These are phyloP conservation scores for Phytopythium oedochilum DNA, from an alignment of 352 stramenopile species.

Conservation along the genomic window DNA sequence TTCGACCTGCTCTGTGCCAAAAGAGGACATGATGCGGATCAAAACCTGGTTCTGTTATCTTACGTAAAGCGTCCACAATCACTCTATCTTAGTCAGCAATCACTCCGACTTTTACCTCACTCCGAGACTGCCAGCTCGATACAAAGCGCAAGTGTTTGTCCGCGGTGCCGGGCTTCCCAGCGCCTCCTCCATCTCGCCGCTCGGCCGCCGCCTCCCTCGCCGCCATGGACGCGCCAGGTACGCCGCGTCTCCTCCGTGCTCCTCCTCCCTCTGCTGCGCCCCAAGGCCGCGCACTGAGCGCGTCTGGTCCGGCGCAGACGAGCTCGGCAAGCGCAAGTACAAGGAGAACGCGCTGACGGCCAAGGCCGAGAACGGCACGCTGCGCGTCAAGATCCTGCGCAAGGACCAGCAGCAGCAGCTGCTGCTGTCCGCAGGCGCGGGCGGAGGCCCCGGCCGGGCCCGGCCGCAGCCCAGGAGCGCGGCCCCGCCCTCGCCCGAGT, in stretches of 20 bases:
- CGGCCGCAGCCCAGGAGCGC: background rate
- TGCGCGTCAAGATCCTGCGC: constrained; percentile 80
- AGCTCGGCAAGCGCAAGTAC: constrained; percentile 68
- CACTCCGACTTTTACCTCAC: too few relatives aligned
- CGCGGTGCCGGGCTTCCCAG: too few relatives aligned
- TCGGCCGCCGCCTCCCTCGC: too few relatives aligned
- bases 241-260: too few relatives aligned
- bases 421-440: background rate
- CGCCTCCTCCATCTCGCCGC: too few relatives aligned
- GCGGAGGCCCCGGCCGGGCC: background rate
- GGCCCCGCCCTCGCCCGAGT: constrained; percentile 14
- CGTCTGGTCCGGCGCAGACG: too few relatives aligned
- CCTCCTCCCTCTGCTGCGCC: too few relatives aligned
- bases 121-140: too few relatives aligned
- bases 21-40: background rate
- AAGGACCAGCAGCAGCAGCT: constrained; percentile 10
- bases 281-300: background rate
- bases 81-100: background rate
- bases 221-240: constrained; percentile 6
- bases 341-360: constrained; percentile 74
- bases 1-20: background rate
- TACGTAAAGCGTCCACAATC: too few relatives aligned
- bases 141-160: background rate
- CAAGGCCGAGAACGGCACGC: constrained; percentile 65
- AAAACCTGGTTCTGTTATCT: too few relatives aligned